Evolutionary conservation across 768 basidiomycete species (phyloP).

Genomic region (Tulasnella sp.): DNA sequence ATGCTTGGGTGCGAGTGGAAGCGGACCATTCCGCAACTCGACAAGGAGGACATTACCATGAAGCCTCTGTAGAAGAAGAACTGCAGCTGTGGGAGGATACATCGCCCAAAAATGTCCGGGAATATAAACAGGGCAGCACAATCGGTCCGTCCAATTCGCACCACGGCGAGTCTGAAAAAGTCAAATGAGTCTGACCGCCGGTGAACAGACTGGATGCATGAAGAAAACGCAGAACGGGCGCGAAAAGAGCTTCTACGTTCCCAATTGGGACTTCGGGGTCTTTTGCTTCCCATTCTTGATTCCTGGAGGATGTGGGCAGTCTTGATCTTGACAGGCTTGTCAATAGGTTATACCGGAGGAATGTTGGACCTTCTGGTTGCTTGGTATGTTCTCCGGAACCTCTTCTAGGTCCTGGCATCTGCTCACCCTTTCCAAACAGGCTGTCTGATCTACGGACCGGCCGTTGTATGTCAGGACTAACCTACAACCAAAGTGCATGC

Average conservation of each 20-base stretch:
- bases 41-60: slow-evolving; percentile 12
- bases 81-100: background rate
- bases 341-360: slow-evolving; percentile 68
- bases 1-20: slow-evolving; percentile 7
- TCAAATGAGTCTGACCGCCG: background rate
- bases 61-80: background rate
- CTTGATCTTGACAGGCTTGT: slow-evolving; percentile 61
- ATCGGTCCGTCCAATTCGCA: slow-evolving; percentile 32
- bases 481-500: slow-evolving; percentile 72
- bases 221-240: slow-evolving; percentile 37
- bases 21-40: background rate
- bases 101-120: background rate
- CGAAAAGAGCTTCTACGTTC: slow-evolving; percentile 35
- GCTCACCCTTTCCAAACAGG: slow-evolving; percentile 47
- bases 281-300: slow-evolving; percentile 59
- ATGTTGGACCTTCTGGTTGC: slow-evolving; percentile 75
- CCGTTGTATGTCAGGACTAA: slow-evolving; percentile 66
- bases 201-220: slow-evolving; percentile 38
- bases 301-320: slow-evolving; percentile 67
- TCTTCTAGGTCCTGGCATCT: background rate
- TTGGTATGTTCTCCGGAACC: slow-evolving; percentile 54
- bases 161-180: no score
- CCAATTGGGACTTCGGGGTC: slow-evolving; percentile 57
- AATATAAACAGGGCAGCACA: slow-evolving; percentile 34
- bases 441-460: slow-evolving; percentile 71